A percentile compares a stretch with the other conserved stretches of the same genome.
Conservation (phyloP, 2,329 filamentous ascomycete species). For the Pseudogymnoascus destructans region DNA sequence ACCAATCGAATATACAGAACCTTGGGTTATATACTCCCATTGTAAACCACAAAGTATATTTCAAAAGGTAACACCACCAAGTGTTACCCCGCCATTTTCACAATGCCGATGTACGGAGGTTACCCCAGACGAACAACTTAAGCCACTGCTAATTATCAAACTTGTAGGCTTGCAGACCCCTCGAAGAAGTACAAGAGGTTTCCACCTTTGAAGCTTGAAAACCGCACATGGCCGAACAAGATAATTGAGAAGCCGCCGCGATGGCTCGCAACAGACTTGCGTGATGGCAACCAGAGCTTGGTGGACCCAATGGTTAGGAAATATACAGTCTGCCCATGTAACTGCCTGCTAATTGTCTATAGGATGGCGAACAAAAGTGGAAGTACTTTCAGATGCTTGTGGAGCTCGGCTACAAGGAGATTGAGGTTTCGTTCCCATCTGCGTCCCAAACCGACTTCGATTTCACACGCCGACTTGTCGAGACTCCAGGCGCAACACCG, state of each 20-base stretch:
- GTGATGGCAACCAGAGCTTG: slow-evolving; percentile 90
- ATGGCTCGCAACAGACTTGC: slow-evolving; percentile 79
- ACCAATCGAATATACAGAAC: background rate
- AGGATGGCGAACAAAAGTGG: slow-evolving; percentile 94
- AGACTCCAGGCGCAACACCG: slow-evolving; percentile 70
- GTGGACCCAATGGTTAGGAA: slow-evolving; percentile 78
- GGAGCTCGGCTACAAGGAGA: slow-evolving; percentile 91
- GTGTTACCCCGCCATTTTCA: slow-evolving; percentile 7
- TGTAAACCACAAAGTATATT: background rate
- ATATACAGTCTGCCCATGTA: background rate
- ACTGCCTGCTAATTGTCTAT: slow-evolving; percentile 9
- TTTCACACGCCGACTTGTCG: slow-evolving; percentile 76
- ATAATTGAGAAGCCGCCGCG: slow-evolving; percentile 69
- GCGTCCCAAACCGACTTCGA: slow-evolving; percentile 93
- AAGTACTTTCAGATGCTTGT: slow-evolving; percentile 89
- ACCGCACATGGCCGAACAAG: slow-evolving; percentile 32
- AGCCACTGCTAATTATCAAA: background rate
- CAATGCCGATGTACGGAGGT: slow-evolving; percentile 10
- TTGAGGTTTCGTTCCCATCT: slow-evolving; percentile 90
- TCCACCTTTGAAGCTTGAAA: slow-evolving; percentile 42
- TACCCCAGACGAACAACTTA: background rate
- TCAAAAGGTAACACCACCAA: background rate
- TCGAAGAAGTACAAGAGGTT: slow-evolving; percentile 66
- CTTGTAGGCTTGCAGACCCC: slow-evolving; percentile 55
- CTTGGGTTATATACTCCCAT: background rate